Conservation (phyloP, 768 basidiomycete species). For the Amanita polypyramis region DNA sequence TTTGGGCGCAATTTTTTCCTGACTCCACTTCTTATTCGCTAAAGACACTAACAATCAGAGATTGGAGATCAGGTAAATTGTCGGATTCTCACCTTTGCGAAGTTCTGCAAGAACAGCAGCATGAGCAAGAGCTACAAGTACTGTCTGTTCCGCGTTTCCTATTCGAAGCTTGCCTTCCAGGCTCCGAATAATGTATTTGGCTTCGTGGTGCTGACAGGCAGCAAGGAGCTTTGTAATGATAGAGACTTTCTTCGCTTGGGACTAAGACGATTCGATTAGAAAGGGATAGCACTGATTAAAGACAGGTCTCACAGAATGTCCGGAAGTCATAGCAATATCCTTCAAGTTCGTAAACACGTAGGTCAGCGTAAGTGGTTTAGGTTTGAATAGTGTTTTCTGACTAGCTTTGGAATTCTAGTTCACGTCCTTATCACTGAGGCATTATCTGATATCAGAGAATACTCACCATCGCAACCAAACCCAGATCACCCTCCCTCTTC, state of each 20-base stretch:
- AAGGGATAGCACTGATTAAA: not conserved
- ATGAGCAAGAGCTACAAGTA: slow-evolving; percentile 90
- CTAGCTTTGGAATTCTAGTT: slow-evolving; percentile 81
- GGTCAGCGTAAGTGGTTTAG: slow-evolving; percentile 80
- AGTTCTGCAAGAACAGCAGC: slow-evolving; percentile 79
- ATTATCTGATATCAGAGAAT: not conserved
- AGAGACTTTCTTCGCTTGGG: slow-evolving; percentile 90
- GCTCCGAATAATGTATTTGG: slow-evolving; percentile 93
- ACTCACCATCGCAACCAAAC: slow-evolving; percentile 76
- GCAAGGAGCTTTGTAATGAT: slow-evolving; percentile 92
- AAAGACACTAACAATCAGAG: slow-evolving; percentile 6
- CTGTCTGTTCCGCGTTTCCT: slow-evolving; percentile 91
- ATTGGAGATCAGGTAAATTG: not conserved
- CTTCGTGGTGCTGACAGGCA: slow-evolving; percentile 83
- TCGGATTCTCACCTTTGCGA: slow-evolving; percentile 30
- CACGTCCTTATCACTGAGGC: not conserved
- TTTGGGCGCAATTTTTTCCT: slow-evolving; percentile 59
- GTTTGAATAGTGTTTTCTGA: slow-evolving; percentile 91
- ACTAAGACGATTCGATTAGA: slow-evolving; percentile 32
- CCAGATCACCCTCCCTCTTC: slow-evolving; percentile 92
- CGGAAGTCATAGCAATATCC: slow-evolving; percentile 81
- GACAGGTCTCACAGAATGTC: slow-evolving; percentile 53
- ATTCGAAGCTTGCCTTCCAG: slow-evolving; percentile 96
- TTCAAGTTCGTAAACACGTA: slow-evolving; percentile 84
- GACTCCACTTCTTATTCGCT: slow-evolving; percentile 68